These are phyloP conservation scores for Conidiobolus incongruus DNA, from an alignment of 371 early-diverging fungal species.

Conservation along the genomic window DNA sequence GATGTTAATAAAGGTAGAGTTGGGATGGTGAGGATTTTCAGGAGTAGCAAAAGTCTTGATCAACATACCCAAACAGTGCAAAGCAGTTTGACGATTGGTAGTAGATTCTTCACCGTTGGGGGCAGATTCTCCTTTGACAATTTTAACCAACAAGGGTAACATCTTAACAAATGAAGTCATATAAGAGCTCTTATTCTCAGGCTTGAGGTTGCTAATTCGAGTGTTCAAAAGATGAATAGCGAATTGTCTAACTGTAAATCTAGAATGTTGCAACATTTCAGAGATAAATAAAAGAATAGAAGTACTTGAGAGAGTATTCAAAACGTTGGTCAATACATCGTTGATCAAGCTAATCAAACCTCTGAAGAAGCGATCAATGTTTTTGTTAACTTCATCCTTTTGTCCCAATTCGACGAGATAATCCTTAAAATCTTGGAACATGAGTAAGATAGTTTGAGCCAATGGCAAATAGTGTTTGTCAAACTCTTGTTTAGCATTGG, in stretches of 20 bases:
- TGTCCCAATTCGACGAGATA: not conserved
- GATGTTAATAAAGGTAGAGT: conserved; percentile 31
- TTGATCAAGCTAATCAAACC: conserved; percentile 31
- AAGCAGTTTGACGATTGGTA: conserved; percentile 54
- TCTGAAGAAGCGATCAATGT: conserved; percentile 28
- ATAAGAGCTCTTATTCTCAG: conserved; percentile 12
- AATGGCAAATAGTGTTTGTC: conserved; percentile 25
- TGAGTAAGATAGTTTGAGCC: conserved; percentile 20
- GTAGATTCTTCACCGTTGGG: conserved; percentile 19
- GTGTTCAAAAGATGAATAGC: conserved; percentile 57
- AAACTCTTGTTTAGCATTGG: conserved; percentile 14
- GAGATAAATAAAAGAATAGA: conserved; percentile 46
- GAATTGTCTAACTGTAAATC: conserved; percentile 46
- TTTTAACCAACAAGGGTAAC: conserved; percentile 16
- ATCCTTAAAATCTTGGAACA: conserved; percentile 11
- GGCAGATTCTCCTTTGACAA: conserved; percentile 16
- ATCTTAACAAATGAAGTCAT: conserved; percentile 18
- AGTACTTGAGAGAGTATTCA: conserved; percentile 42
- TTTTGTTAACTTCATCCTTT: not conserved
- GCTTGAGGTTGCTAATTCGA: conserved; percentile 16
- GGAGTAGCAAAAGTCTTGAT: conserved; percentile 29
- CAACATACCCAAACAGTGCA: conserved; percentile 54
- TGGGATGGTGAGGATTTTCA: conserved; percentile 8
- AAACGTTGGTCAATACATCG: conserved; percentile 50
- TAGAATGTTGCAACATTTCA: conserved; percentile 36